Base-by-base conservation (phyloP, 805 yeast genomes). In the Candida nemodendra region DNA sequence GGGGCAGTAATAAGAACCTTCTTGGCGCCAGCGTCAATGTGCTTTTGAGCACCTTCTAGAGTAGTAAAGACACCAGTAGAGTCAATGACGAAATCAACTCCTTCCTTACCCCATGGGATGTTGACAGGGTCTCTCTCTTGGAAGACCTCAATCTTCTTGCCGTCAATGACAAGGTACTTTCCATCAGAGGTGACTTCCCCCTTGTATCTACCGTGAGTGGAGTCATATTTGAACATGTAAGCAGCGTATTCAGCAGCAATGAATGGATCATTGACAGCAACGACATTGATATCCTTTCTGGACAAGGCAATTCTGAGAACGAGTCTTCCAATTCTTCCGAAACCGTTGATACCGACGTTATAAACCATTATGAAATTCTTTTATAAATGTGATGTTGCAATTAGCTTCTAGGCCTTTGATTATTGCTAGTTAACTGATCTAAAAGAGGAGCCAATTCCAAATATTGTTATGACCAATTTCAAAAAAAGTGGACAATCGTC, bases 1-100 rank as follows among this genome's bases (percentile, higher is more conserved):
- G 96, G 96, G 58, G 96, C 96, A 51, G 96, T 88, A 70, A 88
- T 88, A 69, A 88, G 69, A 50, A 88, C 95, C 79, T 87, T 87
- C 81, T 87, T 84, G 72, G 95, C 95, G 72, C 95, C 95, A 57
- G 84, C 95, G 57, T 74, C 77, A 54, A 87, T 68, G 76, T 88
- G 96, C 68, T 82, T 83, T 63, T 76, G 75, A 52, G 95, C 93
- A 67, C 87, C 84, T 52, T 75, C 95, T 48, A 71, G 51, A 54
- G 77, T 77, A 74, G 89, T 88, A 84, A 88, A 88, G 60, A 88
- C 90, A 78, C 96, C 95, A 54, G 95, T 88, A 65, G 95, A 86
- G 73, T 88, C 95, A 57, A 88, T 81, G 54, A 88, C 91, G 75
- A 71, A 82, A 61, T 84, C 91, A 53, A 88, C 93, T 62, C 87